Percentiles rank a stretch among this genome's conserved stretches.
These are phyloP conservation scores for Diaporthe nobilis DNA, from an alignment of 2,329 filamentous ascomycete genomes.

Conservation along the genomic window DNA sequence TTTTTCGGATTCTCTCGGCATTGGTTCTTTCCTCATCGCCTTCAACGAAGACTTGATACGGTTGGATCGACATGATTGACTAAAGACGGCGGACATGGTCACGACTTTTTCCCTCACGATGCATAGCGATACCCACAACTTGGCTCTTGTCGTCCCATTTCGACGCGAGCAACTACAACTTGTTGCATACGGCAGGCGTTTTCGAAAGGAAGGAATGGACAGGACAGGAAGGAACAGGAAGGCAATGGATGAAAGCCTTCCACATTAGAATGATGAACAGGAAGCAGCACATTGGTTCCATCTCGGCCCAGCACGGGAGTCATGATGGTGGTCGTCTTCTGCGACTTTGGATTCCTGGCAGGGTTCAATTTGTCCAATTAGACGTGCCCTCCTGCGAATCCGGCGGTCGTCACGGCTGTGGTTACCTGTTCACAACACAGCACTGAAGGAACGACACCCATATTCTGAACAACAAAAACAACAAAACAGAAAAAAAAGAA, in stretches of 20 bases:
- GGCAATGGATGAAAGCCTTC: slow-evolving; percentile 1
- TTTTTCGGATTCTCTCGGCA: slow-evolving; percentile 13
- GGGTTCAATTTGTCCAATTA: background rate
- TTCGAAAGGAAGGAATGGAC: background rate
- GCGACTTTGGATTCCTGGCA: slow-evolving; percentile 30
- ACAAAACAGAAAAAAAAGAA: background rate
- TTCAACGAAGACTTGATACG: background rate
- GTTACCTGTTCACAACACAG: slow-evolving; percentile 9
- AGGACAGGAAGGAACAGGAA: background rate
- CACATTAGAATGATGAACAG: background rate
- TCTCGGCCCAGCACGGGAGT: background rate
- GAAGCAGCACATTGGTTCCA: slow-evolving; percentile 1
- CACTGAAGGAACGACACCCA: background rate
- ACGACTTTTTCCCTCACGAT: slow-evolving; percentile 24
- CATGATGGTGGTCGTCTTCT: background rate
- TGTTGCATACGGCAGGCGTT: slow-evolving; percentile 34
- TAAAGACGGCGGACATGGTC: slow-evolving; percentile 7
- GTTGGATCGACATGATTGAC: slow-evolving; percentile 25
- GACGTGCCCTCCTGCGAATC: background rate
- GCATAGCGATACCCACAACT: slow-evolving; percentile 35
- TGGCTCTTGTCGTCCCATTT: slow-evolving; percentile 7
- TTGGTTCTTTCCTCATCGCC: background rate
- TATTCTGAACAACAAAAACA: background rate
- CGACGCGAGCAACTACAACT: background rate
- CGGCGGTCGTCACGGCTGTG: background rate